A percentile compares a stretch with the other conserved stretches of the same genome.
Conservation (phyloP, 441 rosid species). For the Metrosideros polymorpha region DNA sequence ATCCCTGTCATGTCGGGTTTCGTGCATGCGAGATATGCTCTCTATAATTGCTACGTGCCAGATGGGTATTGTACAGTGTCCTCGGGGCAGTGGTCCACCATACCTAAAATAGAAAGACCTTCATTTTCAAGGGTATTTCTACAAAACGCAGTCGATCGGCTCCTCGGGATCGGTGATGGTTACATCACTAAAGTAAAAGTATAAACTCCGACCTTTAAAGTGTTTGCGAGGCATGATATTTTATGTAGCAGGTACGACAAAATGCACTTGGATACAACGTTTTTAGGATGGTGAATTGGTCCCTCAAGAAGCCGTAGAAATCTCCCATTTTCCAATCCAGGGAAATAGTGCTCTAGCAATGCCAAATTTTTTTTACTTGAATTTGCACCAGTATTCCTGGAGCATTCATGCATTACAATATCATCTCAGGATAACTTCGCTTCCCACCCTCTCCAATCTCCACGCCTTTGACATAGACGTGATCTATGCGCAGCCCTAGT, state of each 20-base stretch:
- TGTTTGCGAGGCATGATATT: background rate
- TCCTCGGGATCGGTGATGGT: background rate
- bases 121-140: background rate
- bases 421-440: background rate
- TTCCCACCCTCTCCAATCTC: fast-evolving
- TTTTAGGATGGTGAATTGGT: background rate
- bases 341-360: background rate
- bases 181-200: background rate
- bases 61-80: background rate
- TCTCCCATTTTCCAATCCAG: too few species aligned
- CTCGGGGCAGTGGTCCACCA: background rate
- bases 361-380: background rate
- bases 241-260: background rate
- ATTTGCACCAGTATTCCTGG: background rate
- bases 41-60: background rate
- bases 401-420: background rate
- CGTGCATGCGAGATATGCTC: background rate
- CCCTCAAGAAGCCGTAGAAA: background rate
- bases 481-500: background rate
- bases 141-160: background rate
- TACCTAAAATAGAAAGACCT: background rate
- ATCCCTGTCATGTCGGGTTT: background rate
- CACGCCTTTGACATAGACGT: background rate
- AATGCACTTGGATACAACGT: background rate
- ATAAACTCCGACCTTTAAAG: background rate